Evolutionary conservation across 1,139 yeast genomes (phyloP), one percentile per base, ranked within the genome.

Genomic region (Taphrina populina): DNA sequence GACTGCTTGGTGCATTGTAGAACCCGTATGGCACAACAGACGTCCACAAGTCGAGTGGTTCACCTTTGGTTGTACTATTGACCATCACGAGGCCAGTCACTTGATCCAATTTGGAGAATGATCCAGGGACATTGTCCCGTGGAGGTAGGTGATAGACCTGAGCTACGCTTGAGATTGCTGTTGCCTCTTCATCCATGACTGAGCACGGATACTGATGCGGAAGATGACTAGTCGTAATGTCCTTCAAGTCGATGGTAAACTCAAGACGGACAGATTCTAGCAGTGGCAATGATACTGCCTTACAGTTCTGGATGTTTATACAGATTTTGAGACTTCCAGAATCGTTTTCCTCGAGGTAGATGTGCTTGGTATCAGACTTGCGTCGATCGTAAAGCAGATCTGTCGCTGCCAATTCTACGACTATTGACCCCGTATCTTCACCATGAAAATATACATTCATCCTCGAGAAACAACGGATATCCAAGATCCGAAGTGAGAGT

Each of bases 381-480:
- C 7, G 23, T 5, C 24, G 7, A n/a, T 10, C 24, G 13, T 13
- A 19, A 7, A 17, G 23, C 8, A 17, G 8, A 5, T 15, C 19
- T 10, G 41, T 19, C 11, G 41, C 15, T 24, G 6, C 7, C 20
- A 36, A 13, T 5, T 19, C 24, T 17, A 13, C 6, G 7, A 36
- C 23, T 7, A 36, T 19, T 36, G 15, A 21, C 7, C 24, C 41
- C 11, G 20, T 19, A 5, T 36, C 24, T 19, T 36, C 41, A 5
- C 41, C 41, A 36, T 36, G 41, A 36, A 36, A 36, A 24, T 36
- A 36, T 21, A 13, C 24, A 13, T 36, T 36, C 41, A 36, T 36
- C 7, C 41, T 13, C 7, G 41, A 7, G 13, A 7, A 36, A 13
- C 41, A 36, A 10, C 23, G 24, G 23, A 36, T 17, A 15, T 19